These are phyloP conservation scores for Cyclotella sp. DNA, from an alignment of 108 stramenopile species.

Conservation along the genomic window DNA sequence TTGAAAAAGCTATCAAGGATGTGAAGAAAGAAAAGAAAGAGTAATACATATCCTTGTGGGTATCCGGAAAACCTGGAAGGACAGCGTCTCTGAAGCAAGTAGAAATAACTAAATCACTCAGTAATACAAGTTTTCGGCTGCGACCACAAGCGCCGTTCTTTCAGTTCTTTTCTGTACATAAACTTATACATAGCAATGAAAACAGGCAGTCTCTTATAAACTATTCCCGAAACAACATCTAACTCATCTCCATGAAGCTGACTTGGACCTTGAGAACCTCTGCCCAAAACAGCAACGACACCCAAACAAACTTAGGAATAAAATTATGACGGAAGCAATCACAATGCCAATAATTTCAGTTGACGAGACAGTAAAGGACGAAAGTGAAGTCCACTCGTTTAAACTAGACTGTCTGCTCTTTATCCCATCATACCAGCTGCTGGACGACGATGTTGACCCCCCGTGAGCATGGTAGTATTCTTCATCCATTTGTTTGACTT, in stretches of 20 bases:
- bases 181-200: neutral
- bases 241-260: neutral
- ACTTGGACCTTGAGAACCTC: no score
- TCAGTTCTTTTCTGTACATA: neutral
- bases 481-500: constrained; percentile 27
- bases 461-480: constrained; percentile 29
- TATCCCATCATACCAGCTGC: constrained; percentile 10
- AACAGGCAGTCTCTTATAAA: neutral
- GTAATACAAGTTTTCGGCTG: neutral
- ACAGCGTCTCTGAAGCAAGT: no score
- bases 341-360: neutral
- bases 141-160: no score
- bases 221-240: neutral
- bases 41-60: neutral
- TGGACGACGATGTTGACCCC: constrained; percentile 17
- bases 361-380: neutral
- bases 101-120: neutral
- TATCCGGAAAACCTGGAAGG: neutral
- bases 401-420: neutral
- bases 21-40: constrained; percentile 68
- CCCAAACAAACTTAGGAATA: neutral
- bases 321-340: neutral
- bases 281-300: neutral
- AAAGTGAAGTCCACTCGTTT: constrained; percentile 5
- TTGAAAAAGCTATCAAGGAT: constrained; percentile 81